Percentiles rank a stretch among this genome's conserved stretches.
phyloP scores from a whole-genome alignment of 768 basidiomycete genomes.

The Leucocoprinus sp. region DNA sequence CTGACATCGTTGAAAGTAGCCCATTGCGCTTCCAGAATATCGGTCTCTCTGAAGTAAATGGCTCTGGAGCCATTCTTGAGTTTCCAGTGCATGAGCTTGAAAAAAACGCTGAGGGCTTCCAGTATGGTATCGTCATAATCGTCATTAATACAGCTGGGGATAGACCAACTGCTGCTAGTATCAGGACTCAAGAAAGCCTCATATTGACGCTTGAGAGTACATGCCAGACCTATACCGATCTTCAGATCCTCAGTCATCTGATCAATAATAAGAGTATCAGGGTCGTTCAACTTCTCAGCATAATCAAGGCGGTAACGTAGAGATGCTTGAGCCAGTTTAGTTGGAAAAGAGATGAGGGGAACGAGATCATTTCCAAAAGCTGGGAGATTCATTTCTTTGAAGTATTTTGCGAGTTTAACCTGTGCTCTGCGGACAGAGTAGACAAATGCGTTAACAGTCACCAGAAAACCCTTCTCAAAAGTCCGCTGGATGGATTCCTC shows the following conservation, averaged over 20 bases:
- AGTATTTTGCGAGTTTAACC: constrained; percentile 65
- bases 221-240: constrained; percentile 83
- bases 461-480: constrained; percentile 85
- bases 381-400: constrained; percentile 86
- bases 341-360: constrained; percentile 92
- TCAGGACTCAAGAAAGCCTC: constrained; percentile 87
- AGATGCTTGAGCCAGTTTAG: constrained; percentile 86
- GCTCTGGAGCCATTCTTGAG: constrained; percentile 87
- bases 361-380: constrained; percentile 85
- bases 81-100: constrained; percentile 92
- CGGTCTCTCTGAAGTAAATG: constrained; percentile 96
- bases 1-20: constrained; percentile 91
- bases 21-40: constrained; percentile 96
- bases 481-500: constrained; percentile 94
- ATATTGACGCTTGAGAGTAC: constrained; percentile 92
- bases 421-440: constrained; percentile 82
- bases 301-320: constrained; percentile 86
- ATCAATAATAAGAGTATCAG: constrained; percentile 84
- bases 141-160: constrained; percentile 81
- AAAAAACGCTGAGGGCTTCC: constrained; percentile 82
- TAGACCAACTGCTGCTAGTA: constrained; percentile 77
- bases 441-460: constrained; percentile 81
- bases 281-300: constrained; percentile 80
- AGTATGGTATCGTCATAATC: constrained; percentile 88
- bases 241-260: constrained; percentile 92